A percentile compares a stretch with the other conserved stretches of the same genome.
These are phyloP conservation scores for Lentinula novae-zelandiae DNA, from an alignment of 1,284 basidiomycete genomes.

Conservation along the genomic window DNA sequence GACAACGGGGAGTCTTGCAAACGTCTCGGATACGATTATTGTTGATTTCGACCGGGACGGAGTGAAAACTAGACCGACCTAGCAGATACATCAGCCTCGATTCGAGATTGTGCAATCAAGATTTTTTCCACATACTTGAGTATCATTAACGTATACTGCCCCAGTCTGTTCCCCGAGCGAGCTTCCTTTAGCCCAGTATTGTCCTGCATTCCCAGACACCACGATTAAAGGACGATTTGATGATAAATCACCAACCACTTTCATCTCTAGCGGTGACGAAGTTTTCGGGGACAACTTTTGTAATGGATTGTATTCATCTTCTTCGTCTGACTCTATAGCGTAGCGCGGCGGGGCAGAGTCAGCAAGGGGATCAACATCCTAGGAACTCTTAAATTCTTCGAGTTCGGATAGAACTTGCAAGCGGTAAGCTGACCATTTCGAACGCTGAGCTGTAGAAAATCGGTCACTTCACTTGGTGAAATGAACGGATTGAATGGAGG, in stretches of 20 bases:
- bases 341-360: constrained; percentile 57
- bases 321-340: constrained; percentile 64
- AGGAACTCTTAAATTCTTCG: neutral
- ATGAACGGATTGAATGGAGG: too few relatives aligned
- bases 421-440: constrained; percentile 7
- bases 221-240: constrained; percentile 35
- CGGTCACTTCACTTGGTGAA: neutral
- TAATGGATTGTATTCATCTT: constrained; percentile 54
- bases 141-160: constrained; percentile 39
- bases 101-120: neutral
- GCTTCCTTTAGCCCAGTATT: constrained; percentile 47
- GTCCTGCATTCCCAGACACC: constrained; percentile 42
- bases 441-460: neutral
- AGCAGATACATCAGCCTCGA: neutral
- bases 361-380: constrained; percentile 54
- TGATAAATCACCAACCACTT: constrained; percentile 33
- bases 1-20: constrained; percentile 45
- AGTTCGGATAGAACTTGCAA: neutral
- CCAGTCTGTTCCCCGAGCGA: constrained; percentile 50
- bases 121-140: constrained; percentile 36
- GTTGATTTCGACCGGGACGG: constrained; percentile 44
- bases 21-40: constrained; percentile 52
- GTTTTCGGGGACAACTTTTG: constrained; percentile 15
- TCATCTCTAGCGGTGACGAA: constrained; percentile 24
- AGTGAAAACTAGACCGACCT: constrained; percentile 52